Evolutionary conservation across 345 rosid species (phyloP).

Genomic region (Arabis hirsuta): DNA sequence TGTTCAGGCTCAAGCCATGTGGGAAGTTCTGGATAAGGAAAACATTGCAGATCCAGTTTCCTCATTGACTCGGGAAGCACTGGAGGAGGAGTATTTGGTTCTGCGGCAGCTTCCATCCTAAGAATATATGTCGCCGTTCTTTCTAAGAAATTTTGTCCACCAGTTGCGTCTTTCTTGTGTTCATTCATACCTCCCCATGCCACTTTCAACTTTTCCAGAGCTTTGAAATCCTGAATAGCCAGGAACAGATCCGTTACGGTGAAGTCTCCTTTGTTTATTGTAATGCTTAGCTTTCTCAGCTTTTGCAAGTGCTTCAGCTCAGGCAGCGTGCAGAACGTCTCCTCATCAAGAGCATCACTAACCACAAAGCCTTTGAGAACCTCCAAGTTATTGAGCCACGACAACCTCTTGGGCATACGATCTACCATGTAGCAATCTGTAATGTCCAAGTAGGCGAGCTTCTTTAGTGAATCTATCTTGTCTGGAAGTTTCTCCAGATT

Average conservation of each 20-base stretch:
- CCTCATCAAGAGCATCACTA: slow-evolving; percentile 37
- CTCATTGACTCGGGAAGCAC: slow-evolving; percentile 25
- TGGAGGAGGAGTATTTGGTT: neutral
- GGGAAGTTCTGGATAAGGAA: slow-evolving; percentile 39
- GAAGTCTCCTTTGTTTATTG: slow-evolving; percentile 23
- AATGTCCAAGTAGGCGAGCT: slow-evolving; percentile 55
- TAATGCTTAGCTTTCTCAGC: slow-evolving; percentile 52
- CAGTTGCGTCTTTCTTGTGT: neutral
- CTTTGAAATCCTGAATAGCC: neutral
- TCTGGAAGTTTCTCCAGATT: slow-evolving; percentile 57
- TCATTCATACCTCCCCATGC: slow-evolving; percentile 48
- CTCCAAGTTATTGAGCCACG: slow-evolving; percentile 47
- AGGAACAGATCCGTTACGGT: neutral
- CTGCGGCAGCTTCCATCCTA: neutral
- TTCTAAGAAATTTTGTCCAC: neutral
- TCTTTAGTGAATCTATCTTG: slow-evolving; percentile 47
- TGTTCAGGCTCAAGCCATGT: slow-evolving; percentile 16
- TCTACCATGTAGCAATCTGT: slow-evolving; percentile 62
- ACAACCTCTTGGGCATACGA: slow-evolving; percentile 52
- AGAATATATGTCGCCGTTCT: neutral
- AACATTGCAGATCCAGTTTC: slow-evolving; percentile 53
- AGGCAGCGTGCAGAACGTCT: slow-evolving; percentile 22
- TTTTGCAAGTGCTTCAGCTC: slow-evolving; percentile 30
- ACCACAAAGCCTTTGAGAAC: slow-evolving; percentile 74
- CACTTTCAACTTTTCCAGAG: slow-evolving; percentile 44